Base-by-base conservation (phyloP, 2,329 filamentous ascomycete genomes). In the Incumbomyces lentus region DNA sequence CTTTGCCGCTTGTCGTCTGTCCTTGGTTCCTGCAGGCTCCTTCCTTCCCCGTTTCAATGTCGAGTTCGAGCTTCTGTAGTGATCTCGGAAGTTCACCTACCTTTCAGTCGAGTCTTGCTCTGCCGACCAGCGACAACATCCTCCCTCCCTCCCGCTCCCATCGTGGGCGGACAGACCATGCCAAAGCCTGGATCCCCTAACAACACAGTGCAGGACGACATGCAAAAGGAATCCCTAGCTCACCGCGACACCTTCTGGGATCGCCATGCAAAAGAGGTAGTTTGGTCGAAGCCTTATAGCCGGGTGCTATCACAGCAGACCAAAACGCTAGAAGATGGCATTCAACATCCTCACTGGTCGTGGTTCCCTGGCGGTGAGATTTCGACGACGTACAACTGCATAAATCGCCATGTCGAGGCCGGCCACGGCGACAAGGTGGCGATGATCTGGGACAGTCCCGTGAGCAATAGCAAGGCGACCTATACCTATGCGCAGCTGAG, bases 311-410 rank as follows among this genome's bases (percentile, higher is more conserved):
- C 68, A 2, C 70, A 68, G 33, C 74, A 71, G 16, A 78, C 73
- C 40, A 89, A 85, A 64, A 77, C 70, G 6, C 69, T 92, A 3
- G 65, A 71, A 44, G 75, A 68, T 53, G 81, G 80, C 47, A 66
- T 71, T n/a, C 69, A 71, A 13, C 81, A 94, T 60, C 74, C 79
- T 35, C 80, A 84, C 60, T 95, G 89, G 88, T 77, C 79, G 52
- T 96, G 90, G 90, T 95, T 94, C 56, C 78, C 85, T 0, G 86
- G 80, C 52, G 90, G 89, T 52, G 81, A 92, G 68, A 85, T 96
- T 56, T 92, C 84, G 33, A 95, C 87, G 0, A 87, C 84, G 55
- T 94, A 87, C 70, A 96, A 95, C 63, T 93, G 87, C 61, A 70
- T 95, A 12, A 88, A 95, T 64, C 75, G 89, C 12, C 89, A 95